phyloP scores from a whole-genome alignment of 1,284 basidiomycete species.

The Mycocalia duriaeana region DNA sequence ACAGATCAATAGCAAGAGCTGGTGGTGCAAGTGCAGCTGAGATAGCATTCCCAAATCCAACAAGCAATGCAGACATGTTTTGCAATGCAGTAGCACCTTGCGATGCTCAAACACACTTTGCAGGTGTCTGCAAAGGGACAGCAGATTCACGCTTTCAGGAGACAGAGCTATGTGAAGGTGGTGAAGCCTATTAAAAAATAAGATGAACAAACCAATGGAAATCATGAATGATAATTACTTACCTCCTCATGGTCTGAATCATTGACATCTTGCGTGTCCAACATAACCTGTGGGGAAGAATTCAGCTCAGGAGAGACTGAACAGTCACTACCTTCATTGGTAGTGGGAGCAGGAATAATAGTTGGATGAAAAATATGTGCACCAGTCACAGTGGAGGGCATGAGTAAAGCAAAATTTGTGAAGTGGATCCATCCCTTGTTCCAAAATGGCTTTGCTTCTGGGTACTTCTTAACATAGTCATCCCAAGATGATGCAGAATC shows the following conservation, averaged over 20 bases:
- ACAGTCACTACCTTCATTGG: neutral
- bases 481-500: constrained; percentile 8
- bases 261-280: neutral
- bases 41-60: constrained; percentile 3
- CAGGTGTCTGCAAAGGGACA: neutral
- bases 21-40: constrained; percentile 8
- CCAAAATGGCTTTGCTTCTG: constrained; percentile 11
- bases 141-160: constrained; percentile 5
- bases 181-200: neutral
- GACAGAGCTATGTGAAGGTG: neutral
- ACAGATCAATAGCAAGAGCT: constrained; percentile 5
- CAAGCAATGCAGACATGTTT: constrained; percentile 7
- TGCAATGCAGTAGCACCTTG: constrained; percentile 8
- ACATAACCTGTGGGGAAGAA: neutral
- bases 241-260: constrained; percentile 6
- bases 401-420: constrained; percentile 4
- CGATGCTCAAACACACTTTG: neutral
- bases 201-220: neutral
- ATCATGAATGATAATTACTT: neutral
- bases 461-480: constrained; percentile 7
- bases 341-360: constrained; percentile 1
- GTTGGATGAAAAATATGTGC: constrained; percentile 9
- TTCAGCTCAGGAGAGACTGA: neutral
- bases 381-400: constrained; percentile 10
- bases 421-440: constrained; percentile 14